Conservation (phyloP, 75 land plant species). For the Larix kaempferi region DNA sequence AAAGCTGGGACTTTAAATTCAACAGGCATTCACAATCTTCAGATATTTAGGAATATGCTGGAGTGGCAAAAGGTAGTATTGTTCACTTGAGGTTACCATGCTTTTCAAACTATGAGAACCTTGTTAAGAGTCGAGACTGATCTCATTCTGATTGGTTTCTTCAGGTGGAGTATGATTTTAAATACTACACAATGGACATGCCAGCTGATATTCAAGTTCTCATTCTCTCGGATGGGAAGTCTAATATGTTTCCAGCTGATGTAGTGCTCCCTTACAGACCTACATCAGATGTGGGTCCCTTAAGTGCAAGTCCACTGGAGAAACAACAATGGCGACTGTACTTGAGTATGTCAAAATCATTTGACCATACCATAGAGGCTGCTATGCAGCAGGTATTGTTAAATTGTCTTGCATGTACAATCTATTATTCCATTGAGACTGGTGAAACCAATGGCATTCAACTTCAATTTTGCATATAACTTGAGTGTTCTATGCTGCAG, state of each 20-base stretch:
- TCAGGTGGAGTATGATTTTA: slow-evolving; percentile 92
- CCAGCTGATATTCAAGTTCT: slow-evolving; percentile 74
- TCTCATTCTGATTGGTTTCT: neutral
- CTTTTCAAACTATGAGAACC: neutral
- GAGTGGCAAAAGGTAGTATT: slow-evolving; percentile 75
- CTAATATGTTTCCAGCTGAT: slow-evolving; percentile 92
- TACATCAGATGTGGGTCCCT: slow-evolving; percentile 15
- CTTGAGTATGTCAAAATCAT: slow-evolving; percentile 44
- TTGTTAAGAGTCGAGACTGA: neutral
- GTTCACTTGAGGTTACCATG: neutral
- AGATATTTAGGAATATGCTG: slow-evolving; percentile 60
- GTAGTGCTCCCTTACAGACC: slow-evolving; percentile 74
- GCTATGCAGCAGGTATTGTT: slow-evolving; percentile 61
- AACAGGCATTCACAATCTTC: slow-evolving; percentile 66
- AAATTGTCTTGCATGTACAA: neutral
- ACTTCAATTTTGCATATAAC: too few relatives aligned
- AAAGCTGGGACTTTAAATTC: slow-evolving; percentile 67
- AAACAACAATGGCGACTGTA: slow-evolving; percentile 81
- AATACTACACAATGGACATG: slow-evolving; percentile 89
- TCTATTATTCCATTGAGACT: too few relatives aligned
- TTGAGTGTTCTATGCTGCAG: slow-evolving; percentile 27
- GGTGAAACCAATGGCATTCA: neutral
- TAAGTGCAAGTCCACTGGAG: slow-evolving; percentile 16
- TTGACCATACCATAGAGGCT: slow-evolving; percentile 55
- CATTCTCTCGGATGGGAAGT: slow-evolving; percentile 77